Base-by-base conservation (phyloP, 768 basidiomycete species). In the Nidularia pulvinata region DNA sequence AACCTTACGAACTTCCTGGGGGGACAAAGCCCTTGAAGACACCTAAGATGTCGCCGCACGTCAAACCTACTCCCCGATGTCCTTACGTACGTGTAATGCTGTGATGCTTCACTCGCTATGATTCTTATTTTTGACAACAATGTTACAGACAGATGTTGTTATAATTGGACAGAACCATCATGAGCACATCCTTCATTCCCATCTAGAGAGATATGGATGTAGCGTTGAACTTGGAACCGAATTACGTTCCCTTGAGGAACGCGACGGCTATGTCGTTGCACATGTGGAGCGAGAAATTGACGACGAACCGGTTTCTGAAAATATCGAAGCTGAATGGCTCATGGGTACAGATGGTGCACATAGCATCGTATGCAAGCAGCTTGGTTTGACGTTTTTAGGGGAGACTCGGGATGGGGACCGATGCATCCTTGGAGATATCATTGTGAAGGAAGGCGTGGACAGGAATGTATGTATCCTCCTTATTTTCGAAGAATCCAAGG, bases 321-420 rank as follows among this genome's bases (percentile, higher is more conserved):
- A 46, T 2, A 54, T 66, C 5, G 59, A 53, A 6, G 61, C 59
- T 46, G 60, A 65, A 1, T 78, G 64, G 56, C 56, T 81, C 1
- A 60, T 79, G 11, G 77, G 77, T 1, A 63, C 70, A 0, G 80
- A 79, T 54, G 75, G 76, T 13, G 78, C 72, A 0, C 62, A 33
- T 33, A 76, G 76, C 10, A 36, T 66, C 3, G 68, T 69, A 5
- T 64, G 80, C 25, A 76, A 74, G 53, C 58, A 62, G 37, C 66
- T 78, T 3, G 78, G 75, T 0, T 55, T 81, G 5, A 59, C 63
- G 0, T 81, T 81, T 54, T 53, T 72, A 0, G 79, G 79, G 0
- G 69, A 79, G 54, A 75, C 71, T 0, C 59, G 53, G 6, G 57
- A 68, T 3, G 60, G 61, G 4, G 57, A 70, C 19, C 22, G 50